Conservation (phyloP, 176 grass and related monocot species). For the Cymbopogon citratus region DNA sequence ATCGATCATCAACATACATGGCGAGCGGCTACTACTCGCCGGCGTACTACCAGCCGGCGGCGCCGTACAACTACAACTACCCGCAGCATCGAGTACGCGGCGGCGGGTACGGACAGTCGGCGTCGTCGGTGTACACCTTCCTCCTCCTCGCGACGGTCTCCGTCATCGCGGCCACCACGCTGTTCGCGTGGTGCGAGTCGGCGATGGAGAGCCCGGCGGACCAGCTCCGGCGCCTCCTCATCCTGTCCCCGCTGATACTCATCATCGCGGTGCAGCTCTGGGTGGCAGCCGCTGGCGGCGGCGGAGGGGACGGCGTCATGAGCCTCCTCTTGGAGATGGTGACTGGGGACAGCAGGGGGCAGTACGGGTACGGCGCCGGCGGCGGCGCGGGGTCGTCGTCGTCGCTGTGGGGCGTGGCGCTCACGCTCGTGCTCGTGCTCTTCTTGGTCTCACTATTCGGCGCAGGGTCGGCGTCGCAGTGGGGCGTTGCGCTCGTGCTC, state of each 20-base stretch:
- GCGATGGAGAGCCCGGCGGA: slow-evolving; percentile 42
- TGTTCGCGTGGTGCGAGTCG: slow-evolving; percentile 57
- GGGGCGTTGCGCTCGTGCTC: too few species aligned
- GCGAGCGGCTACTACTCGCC: slow-evolving; percentile 35
- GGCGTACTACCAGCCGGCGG: slow-evolving; percentile 31
- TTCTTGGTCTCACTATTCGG: slow-evolving; percentile 28
- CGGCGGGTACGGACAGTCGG: not conserved
- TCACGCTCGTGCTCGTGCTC: too few species aligned
- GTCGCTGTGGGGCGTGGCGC: not conserved
- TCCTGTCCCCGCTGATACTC: slow-evolving; percentile 62
- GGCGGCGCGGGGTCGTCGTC: slow-evolving; percentile 29
- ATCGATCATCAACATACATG: slow-evolving; percentile 38
- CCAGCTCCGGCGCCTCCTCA: slow-evolving; percentile 44
- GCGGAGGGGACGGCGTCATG: not conserved
- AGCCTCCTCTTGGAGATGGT: slow-evolving; percentile 29
- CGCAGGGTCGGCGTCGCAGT: too few species aligned
- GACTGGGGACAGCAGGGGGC: not conserved
- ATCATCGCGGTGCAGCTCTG: slow-evolving; percentile 65
- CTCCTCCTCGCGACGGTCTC: slow-evolving; percentile 56
- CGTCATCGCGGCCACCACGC: slow-evolving; percentile 29
- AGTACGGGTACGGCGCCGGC: slow-evolving; percentile 15
- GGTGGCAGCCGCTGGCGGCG: slow-evolving; percentile 23
- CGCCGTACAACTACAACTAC: slow-evolving; percentile 29
- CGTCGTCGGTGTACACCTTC: slow-evolving; percentile 34
- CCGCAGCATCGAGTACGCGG: slow-evolving; percentile 10